These are phyloP conservation scores for Pichia thaimueangensis DNA, from an alignment of 805 yeast species.

Conservation along the genomic window DNA sequence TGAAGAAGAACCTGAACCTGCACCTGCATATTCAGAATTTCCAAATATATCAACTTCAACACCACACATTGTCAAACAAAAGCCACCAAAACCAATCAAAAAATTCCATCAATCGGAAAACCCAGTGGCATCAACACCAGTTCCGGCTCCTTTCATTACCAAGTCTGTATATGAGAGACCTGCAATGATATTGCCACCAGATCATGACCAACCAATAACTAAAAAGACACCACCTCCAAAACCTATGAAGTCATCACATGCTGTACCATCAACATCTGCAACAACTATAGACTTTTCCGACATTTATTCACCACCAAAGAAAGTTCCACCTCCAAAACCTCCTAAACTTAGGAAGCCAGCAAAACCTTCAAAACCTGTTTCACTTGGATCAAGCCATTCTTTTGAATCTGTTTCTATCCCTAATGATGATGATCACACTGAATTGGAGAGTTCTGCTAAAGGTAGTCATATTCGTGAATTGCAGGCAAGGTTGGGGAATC, in stretches of 20 bases:
- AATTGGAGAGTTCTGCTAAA: constrained; percentile 15
- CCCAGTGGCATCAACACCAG: background rate
- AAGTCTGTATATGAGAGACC: constrained; percentile 3
- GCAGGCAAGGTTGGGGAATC: constrained; percentile 24
- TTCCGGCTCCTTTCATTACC: constrained; percentile 8
- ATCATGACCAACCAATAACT: background rate
- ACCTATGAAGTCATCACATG: constrained; percentile 5
- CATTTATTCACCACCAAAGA: background rate
- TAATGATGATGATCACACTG: background rate
- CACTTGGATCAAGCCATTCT: background rate
- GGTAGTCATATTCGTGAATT: constrained; percentile 28
- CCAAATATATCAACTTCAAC: background rate
- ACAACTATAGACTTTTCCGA: constrained; percentile 1
- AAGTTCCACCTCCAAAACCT: constrained; percentile 1
- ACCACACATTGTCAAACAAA: background rate
- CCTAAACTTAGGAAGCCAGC: constrained; percentile 6
- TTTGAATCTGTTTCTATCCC: no score
- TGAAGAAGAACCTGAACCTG: constrained; percentile 6
- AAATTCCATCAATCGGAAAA: constrained; percentile 7
- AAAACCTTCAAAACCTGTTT: constrained; percentile 10
- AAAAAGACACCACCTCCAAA: constrained; percentile 8
- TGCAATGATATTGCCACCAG: constrained; percentile 3
- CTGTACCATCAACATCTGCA: constrained; percentile 12
- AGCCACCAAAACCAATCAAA: background rate
- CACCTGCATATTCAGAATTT: constrained; percentile 1